Percentiles rank a stretch among this genome's conserved stretches.
Evolutionary conservation across 1,284 basidiomycete genomes (phyloP).

Genomic region (Cystobasidiaceae sp.): DNA sequence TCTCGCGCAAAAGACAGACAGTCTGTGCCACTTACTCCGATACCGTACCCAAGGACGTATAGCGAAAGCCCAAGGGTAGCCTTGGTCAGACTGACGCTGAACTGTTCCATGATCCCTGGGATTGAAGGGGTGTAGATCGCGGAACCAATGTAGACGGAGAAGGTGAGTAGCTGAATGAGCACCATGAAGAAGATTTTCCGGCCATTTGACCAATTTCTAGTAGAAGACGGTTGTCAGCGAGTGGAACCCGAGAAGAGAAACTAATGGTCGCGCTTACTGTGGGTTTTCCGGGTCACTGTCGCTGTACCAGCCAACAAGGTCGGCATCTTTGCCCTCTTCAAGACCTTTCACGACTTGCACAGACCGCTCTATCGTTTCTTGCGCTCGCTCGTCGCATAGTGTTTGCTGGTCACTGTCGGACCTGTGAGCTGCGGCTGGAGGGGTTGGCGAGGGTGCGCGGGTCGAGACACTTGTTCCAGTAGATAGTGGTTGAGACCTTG

Average conservation of each 20-base stretch:
- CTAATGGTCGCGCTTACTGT: slow-evolving; percentile 28
- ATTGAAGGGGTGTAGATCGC: slow-evolving; percentile 42
- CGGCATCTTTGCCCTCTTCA: slow-evolving; percentile 35
- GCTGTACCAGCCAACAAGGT: slow-evolving; percentile 44
- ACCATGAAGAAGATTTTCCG: slow-evolving; percentile 43
- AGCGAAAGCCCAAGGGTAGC: slow-evolving; percentile 37
- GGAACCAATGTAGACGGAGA: slow-evolving; percentile 45
- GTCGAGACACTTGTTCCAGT: slow-evolving; percentile 2
- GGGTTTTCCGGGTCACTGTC: slow-evolving; percentile 46
- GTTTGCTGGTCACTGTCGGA: slow-evolving; percentile 17
- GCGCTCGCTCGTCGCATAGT: neutral
- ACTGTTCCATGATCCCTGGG: slow-evolving; percentile 35
- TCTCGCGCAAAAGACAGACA: neutral
- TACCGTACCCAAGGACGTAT: slow-evolving; percentile 36
- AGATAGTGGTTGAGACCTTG: neutral
- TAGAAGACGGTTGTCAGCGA: neutral
- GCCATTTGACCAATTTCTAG: slow-evolving; percentile 43
- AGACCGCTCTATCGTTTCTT: slow-evolving; percentile 9
- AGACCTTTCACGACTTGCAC: neutral
- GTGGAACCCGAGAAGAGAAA: neutral
- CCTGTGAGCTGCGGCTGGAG: neutral
- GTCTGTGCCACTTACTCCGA: slow-evolving; percentile 33
- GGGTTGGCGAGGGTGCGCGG: slow-evolving; percentile 2
- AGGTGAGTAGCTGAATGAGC: slow-evolving; percentile 45
- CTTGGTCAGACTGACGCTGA: slow-evolving; percentile 34